Evolutionary conservation across 2,329 filamentous ascomycete genomes (phyloP).

Genomic region (Phaeosphaeria sp.): DNA sequence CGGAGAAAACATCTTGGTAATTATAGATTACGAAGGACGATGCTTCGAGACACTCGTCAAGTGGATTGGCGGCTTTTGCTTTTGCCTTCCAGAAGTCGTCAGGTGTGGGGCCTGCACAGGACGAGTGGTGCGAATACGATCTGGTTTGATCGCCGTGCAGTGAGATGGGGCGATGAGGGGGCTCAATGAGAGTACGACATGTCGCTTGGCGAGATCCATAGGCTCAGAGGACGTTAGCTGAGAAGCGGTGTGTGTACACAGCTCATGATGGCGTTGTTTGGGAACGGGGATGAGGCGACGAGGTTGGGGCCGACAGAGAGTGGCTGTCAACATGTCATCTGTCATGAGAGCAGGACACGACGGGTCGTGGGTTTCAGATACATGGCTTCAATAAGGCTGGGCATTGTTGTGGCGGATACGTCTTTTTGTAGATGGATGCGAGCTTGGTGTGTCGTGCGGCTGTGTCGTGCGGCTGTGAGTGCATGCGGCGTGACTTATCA

Average conservation of each 20-base stretch:
- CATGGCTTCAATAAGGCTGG: neutral
- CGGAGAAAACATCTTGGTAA: neutral
- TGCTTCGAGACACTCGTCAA: neutral
- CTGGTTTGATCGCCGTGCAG: neutral
- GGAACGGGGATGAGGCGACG: neutral
- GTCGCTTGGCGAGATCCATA: conserved; percentile 8
- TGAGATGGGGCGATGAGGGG: neutral
- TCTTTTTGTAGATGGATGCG: neutral
- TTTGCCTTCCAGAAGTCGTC: neutral
- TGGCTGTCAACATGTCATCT: conserved; percentile 19
- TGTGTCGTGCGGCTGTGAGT: too few relatives aligned
- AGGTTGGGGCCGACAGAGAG: conserved; percentile 9
- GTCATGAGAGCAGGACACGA: conserved; percentile 12
- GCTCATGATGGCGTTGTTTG: conserved; percentile 4
- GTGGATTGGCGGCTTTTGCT: neutral
- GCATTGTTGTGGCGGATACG: neutral
- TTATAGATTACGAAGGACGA: neutral
- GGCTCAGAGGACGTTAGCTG: neutral
- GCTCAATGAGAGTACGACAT: conserved; percentile 2
- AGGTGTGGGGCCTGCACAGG: neutral
- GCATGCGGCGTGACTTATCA: too few relatives aligned
- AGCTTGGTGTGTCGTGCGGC: neutral
- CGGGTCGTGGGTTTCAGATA: conserved; percentile 9
- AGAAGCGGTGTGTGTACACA: conserved; percentile 24
- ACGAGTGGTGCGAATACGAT: neutral